A percentile compares a stretch with the other conserved stretches of the same genome.
phyloP scores from a whole-genome alignment of 2,329 filamentous ascomycete genomes.

The Aspergillus phoenicis region DNA sequence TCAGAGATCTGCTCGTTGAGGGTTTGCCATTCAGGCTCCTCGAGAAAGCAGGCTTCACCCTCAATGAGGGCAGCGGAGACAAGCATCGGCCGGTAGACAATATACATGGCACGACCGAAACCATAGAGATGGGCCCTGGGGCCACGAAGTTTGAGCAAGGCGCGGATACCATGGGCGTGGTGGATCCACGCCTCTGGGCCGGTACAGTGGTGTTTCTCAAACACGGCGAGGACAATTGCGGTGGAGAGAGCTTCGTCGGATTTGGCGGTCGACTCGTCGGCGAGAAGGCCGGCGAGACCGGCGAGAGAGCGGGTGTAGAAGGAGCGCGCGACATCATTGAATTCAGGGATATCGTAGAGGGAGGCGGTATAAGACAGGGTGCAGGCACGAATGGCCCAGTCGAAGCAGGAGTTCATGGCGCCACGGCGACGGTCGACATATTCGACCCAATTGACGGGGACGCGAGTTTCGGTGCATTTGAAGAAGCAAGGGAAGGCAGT shows the following conservation, averaged over 20 bases:
- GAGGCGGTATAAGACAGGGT: constrained; percentile 23
- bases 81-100: constrained; percentile 40
- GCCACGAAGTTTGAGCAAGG: constrained; percentile 39
- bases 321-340: constrained; percentile 29
- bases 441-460: constrained; percentile 32
- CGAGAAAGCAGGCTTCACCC: constrained; percentile 39
- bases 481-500: constrained; percentile 32
- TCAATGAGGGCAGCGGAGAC: constrained; percentile 37
- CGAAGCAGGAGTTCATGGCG: constrained; percentile 22
- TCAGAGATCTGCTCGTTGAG: constrained; percentile 32
- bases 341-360: constrained; percentile 25
- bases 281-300: constrained; percentile 30
- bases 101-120: constrained; percentile 38
- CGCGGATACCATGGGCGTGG: constrained; percentile 39
- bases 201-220: constrained; percentile 42
- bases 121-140: constrained; percentile 35
- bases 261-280: constrained; percentile 30
- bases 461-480: constrained; percentile 31
- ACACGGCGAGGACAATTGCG: constrained; percentile 39
- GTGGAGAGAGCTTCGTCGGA: constrained; percentile 39
- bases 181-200: constrained; percentile 39
- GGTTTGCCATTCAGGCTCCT: constrained; percentile 38
- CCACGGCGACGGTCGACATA: constrained; percentile 26
- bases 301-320: constrained; percentile 34
- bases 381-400: constrained; percentile 27